Evolutionary conservation across 176 grass and related monocot genomes (phyloP).

Genomic region (Avena atlantica): DNA sequence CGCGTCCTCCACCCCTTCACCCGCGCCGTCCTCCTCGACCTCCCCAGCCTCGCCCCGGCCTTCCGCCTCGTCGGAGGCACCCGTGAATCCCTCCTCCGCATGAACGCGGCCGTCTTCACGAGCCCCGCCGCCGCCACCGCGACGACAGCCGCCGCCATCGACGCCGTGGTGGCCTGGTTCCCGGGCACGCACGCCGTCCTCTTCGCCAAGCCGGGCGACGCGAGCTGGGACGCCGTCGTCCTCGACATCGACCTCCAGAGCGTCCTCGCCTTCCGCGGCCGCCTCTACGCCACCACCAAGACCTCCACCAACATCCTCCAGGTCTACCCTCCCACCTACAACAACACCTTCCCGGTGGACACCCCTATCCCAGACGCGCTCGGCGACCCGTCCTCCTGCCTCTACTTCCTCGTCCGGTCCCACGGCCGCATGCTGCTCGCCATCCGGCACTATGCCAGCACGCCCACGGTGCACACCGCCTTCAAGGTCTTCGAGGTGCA

Average conservation of each 20-base stretch:
- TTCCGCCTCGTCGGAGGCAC: not conserved
- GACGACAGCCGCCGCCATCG: not conserved
- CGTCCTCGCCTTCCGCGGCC: slow-evolving; percentile 29
- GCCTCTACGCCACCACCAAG: slow-evolving; percentile 2
- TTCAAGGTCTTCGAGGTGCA: not conserved
- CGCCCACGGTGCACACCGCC: not conserved
- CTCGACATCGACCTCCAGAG: not conserved
- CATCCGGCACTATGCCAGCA: not conserved
- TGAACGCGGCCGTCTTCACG: slow-evolving; percentile 19
- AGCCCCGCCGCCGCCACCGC: not conserved
- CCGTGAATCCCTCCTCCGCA: not conserved
- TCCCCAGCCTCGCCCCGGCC: slow-evolving; percentile 24
- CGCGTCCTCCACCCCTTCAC: slow-evolving; percentile 52
- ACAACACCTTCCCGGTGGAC: not conserved
- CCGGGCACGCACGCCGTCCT: not conserved
- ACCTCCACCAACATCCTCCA: not conserved
- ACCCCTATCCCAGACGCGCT: not conserved
- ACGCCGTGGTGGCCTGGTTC: slow-evolving; percentile 42
- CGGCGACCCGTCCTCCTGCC: not conserved
- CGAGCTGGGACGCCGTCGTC: not conserved
- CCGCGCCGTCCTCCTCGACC: slow-evolving; percentile 7
- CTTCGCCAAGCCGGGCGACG: slow-evolving; percentile 22
- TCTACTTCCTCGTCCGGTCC: not conserved
- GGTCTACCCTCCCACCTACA: slow-evolving; percentile 3
- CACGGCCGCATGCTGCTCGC: not conserved